Conservation (phyloP, 345 rosid genomes). For the Eucalyptus sp. region DNA sequence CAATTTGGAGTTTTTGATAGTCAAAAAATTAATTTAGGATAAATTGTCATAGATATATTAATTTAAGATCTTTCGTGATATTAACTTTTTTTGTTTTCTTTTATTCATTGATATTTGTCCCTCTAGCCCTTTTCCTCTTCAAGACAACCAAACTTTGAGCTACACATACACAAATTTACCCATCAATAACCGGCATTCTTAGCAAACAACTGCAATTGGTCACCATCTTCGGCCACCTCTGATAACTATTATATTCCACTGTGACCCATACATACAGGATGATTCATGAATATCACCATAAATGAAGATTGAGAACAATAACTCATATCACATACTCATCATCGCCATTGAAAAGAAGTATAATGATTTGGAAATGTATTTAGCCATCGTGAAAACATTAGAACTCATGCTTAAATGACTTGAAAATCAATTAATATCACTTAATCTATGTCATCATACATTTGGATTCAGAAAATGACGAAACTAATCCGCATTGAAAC, state of each 20-base stretch:
- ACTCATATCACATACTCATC: not conserved
- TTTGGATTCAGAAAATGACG: not conserved
- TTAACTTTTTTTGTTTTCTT: too few species aligned
- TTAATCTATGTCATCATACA: not conserved
- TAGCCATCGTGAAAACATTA: not conserved
- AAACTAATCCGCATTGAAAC: not conserved
- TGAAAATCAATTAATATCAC: too few species aligned
- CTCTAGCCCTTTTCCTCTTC: too few species aligned
- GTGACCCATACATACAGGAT: not conserved
- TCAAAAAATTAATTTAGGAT: fast-evolving
- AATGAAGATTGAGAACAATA: not conserved
- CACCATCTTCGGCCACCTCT: not conserved
- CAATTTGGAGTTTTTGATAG: too few species aligned
- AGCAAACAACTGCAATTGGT: not conserved
- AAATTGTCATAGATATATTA: too few species aligned
- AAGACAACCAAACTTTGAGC: too few species aligned
- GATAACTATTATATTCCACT: not conserved
- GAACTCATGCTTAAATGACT: not conserved
- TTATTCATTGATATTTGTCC: too few species aligned
- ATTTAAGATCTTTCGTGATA: too few species aligned
- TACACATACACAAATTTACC: too few species aligned
- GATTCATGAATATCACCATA: not conserved
- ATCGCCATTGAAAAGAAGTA: not conserved
- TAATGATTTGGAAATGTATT: not conserved
- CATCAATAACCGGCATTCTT: not conserved